Percentiles rank a stretch among this genome's conserved stretches.
phyloP scores from a whole-genome alignment of 257 asterid species.

The Ajuga chamaepitys region DNA sequence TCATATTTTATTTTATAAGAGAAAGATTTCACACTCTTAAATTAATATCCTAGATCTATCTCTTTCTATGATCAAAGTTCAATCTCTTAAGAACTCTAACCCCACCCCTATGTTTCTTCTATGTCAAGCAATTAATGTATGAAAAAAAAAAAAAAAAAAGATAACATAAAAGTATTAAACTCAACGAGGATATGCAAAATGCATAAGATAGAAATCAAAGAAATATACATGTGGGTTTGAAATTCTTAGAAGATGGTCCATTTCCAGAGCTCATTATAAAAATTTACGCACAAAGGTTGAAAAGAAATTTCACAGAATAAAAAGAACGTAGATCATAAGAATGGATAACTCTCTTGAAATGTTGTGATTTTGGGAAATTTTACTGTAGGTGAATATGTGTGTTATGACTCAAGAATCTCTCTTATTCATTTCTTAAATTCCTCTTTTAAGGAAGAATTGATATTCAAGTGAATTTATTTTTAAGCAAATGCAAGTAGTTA shows the following conservation, averaged over 20 bases:
- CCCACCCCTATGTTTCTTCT: too few species aligned
- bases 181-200: background rate
- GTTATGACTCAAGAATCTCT: constrained; percentile 2
- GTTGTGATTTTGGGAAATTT: constrained; percentile 10
- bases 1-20: too few species aligned
- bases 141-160: background rate
- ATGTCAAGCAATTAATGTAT: background rate
- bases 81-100: background rate
- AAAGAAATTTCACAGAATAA: background rate
- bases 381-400: constrained; percentile 2
- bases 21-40: too few species aligned
- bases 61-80: background rate
- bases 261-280: constrained; percentile 35
- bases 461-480: too few species aligned
- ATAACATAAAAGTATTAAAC: background rate
- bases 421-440: background rate
- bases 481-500: too few species aligned
- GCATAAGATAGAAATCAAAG: background rate
- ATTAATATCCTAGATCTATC: too few species aligned
- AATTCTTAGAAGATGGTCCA: constrained; percentile 31
- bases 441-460: background rate
- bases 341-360: background rate
- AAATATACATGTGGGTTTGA: constrained; percentile 32
- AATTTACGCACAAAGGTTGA: background rate
- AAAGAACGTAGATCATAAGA: constrained; percentile 9